Base-by-base conservation (phyloP, 192 early-diverging fungal genomes). In the Geranomyces michiganensis region DNA sequence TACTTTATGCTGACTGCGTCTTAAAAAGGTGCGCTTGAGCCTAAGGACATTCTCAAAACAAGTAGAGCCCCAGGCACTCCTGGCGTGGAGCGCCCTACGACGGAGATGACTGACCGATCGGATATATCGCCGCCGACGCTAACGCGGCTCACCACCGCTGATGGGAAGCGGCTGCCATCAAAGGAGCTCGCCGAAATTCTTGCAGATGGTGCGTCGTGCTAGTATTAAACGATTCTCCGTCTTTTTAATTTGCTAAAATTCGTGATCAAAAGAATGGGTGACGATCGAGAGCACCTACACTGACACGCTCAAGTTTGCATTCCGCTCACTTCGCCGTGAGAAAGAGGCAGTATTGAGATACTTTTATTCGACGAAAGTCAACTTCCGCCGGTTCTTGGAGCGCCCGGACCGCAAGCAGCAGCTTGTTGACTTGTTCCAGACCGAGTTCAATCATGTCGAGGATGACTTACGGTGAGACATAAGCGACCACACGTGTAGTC, bases 321-420 rank as follows among this genome's bases (percentile, higher is more conserved):
- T 88, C 66, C 74, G 87, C 22, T 85, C 81, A 4, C 68, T 88
- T 10, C 74, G 87, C n/a, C 69, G 87, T 19, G 83, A 85, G 65
- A 63, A 75, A 15, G 83, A 88, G 61, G 67, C 76, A 1, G 62
- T 81, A 9, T 72, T 82, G 33, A 63, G 72, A 27, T 87, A 87
- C 69, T 82, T 88, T 56, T 71, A 85, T 68, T 76, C 78, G 30
- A 78, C 76, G 21, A 87, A 88, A 73, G 62, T 73, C 21, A 82
- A 85, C 64, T 88, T 83, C 67, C 74, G 75, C 32, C 65, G 69
- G 26, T 88, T 81, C 70, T 65, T 88, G 72, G 80, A 83, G 53
- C 55, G 87, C 10, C 87, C 87, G 0, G 85, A 88, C 69, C 66
- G 61, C 36, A 84, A 87, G 70, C 87, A 88, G 69, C 77, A 74